Base-by-base conservation (phyloP, 176 grass and related monocot species). In the Bonia amplexicaulis region DNA sequence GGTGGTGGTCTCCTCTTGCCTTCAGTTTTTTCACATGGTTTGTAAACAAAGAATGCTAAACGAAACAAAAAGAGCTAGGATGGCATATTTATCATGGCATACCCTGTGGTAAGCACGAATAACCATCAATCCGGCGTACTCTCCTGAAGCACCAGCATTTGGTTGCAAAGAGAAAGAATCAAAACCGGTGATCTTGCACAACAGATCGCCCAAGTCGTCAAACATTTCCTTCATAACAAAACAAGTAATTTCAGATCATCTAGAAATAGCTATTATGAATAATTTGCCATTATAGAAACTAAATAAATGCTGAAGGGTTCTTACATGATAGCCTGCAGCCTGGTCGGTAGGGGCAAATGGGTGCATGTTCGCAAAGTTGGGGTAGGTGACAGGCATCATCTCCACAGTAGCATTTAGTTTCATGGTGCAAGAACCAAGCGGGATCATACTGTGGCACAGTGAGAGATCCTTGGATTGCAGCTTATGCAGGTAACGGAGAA, bases 101-200 rank as follows among this genome's bases (percentile, higher is more conserved):
- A 94, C 97, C 79, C 69, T 45, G 71, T 94, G 93, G 90, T 96
- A 99, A 64, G 93, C 91, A 89, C 97, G 92, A 67, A 99, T 99
- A 84, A 99, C 97, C 97, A 99, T 99, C 84, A 99, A 74, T 75
- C 97, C 97, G 17, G 97, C 97, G 88, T 99, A 99, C 80, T 99
- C 97, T 81, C 97, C 97, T 47, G 97, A 85, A 84, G 97, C 97
- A 85, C 97, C 97, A 82, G 97, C 93, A 91, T 99, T 99, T 76
- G 97, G 97, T 96, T 99, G 97, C 93, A 99, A 85, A 67, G 96
- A 99, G 90, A 99, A 99, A 61, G 96, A 99, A 88, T 99, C 91
- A 69, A 99, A 99, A 49, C 93, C 96, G 7, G 96, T 99, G 79
- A 99, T 92, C 63, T 71, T 91, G 86, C 92, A 94, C 67, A 99